phyloP scores from a whole-genome alignment of 73 alveolate species.

The Paramecium biaurelia region DNA sequence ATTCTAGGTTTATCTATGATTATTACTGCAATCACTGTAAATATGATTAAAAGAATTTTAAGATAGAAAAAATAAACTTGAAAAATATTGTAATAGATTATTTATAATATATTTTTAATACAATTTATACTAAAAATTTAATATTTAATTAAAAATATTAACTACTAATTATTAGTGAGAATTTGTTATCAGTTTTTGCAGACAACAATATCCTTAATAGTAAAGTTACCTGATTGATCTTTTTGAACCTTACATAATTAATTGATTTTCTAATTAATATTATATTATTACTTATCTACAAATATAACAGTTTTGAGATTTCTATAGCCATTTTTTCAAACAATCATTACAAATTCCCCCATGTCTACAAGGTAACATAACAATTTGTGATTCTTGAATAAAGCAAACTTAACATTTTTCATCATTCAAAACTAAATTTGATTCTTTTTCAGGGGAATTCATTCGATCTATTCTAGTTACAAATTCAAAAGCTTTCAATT shows the following conservation, averaged over 20 bases:
- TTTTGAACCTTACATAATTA: neutral
- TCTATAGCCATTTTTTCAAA: neutral
- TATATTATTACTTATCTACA: neutral
- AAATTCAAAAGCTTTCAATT: conserved; percentile 37
- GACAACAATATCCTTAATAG: neutral
- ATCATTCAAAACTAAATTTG: neutral
- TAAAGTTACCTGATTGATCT: neutral
- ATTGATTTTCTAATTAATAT: neutral
- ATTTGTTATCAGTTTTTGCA: neutral
- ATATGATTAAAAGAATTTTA: neutral
- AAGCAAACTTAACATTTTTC: conserved; percentile 11
- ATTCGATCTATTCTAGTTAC: neutral
- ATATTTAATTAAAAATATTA: too few species aligned
- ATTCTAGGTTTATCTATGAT: neutral
- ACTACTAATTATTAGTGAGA: neutral
- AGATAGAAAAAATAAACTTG: neutral
- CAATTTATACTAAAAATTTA: neutral
- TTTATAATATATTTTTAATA: too few species aligned
- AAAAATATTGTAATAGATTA: too few species aligned
- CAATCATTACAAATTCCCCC: conserved; percentile 38
- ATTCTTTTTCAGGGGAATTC: neutral
- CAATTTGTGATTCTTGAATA: neutral
- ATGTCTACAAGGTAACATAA: conserved; percentile 25
- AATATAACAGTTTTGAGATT: neutral
- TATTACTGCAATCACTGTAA: neutral